These are phyloP conservation scores for Tephrocybe sp. DNA, from an alignment of 768 basidiomycete genomes.

Conservation along the genomic window DNA sequence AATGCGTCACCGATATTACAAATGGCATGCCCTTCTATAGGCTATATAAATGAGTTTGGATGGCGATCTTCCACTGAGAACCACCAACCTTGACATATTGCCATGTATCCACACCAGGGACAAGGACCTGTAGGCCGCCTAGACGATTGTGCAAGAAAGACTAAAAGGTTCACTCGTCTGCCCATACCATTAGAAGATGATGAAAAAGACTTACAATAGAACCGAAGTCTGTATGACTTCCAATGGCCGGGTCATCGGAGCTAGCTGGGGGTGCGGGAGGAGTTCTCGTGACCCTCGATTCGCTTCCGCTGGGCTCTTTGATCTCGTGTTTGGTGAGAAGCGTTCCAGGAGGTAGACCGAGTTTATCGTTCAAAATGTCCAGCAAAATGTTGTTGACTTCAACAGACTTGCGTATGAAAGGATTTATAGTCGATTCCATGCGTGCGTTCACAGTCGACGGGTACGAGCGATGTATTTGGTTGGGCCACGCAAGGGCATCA, in stretches of 20 bases:
- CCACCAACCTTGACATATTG: constrained; percentile 61
- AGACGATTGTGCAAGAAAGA: constrained; percentile 69
- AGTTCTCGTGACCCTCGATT: constrained; percentile 52
- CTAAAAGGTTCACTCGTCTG: constrained; percentile 32
- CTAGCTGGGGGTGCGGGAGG: constrained; percentile 32
- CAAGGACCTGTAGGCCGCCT: constrained; percentile 68
- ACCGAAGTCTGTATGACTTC: constrained; percentile 72
- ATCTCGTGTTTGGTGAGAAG: constrained; percentile 40
- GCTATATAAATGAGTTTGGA: constrained; percentile 21
- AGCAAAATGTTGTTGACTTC: constrained; percentile 53
- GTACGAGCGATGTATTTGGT: constrained; percentile 51
- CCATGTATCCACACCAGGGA: constrained; percentile 60
- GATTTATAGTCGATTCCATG: constrained; percentile 47
- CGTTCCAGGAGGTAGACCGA: constrained; percentile 50
- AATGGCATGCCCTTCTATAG: constrained; percentile 49
- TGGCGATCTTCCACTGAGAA: background rate
- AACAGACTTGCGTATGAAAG: constrained; percentile 57
- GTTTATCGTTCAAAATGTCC: constrained; percentile 50
- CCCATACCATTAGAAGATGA: background rate
- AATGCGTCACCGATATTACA: constrained; percentile 45
- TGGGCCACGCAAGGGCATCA: constrained; percentile 61
- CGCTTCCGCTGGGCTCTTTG: constrained; percentile 52
- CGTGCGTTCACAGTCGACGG: constrained; percentile 46
- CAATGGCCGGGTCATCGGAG: constrained; percentile 36
- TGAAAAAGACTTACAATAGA: constrained; percentile 44